Percentiles rank a stretch among this genome's conserved stretches.
phyloP scores from a whole-genome alignment of 1,139 yeast species.

The Candida sojae region DNA sequence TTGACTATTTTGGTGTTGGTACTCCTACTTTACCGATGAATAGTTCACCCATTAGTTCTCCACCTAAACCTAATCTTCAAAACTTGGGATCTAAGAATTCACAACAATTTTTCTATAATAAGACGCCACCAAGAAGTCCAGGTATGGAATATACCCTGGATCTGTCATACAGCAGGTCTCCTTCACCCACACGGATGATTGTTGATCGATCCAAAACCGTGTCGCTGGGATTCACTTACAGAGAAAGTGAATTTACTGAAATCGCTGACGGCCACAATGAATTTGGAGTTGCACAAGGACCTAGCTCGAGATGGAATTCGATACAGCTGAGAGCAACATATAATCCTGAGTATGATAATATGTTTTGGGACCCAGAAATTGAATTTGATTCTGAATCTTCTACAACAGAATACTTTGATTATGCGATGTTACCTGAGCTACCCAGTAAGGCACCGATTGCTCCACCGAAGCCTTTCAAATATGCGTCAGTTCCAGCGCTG shows the following conservation, averaged over 20 bases:
- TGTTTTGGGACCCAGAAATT: constrained; percentile 18
- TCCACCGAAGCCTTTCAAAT: constrained; percentile 2
- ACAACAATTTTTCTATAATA: background rate
- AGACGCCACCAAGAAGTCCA: background rate
- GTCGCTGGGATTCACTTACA: constrained; percentile 3
- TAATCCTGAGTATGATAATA: constrained; percentile 15
- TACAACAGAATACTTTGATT: constrained; percentile 36
- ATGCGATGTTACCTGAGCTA: constrained; percentile 44
- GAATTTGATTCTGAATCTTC: constrained; percentile 19
- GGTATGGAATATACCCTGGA: constrained; percentile 1
- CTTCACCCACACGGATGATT: constrained; percentile 29
- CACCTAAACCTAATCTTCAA: constrained; percentile 5
- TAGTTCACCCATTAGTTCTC: constrained; percentile 6
- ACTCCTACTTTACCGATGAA: background rate
- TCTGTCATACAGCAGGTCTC: constrained; percentile 25
- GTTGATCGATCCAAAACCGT: background rate
- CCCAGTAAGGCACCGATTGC: constrained; percentile 18
- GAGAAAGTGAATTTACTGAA: background rate
- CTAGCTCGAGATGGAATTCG: constrained; percentile 18
- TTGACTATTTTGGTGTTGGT: background rate
- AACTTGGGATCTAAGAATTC: background rate
- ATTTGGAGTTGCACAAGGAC: constrained; percentile 11
- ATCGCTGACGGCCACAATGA: constrained; percentile 14
- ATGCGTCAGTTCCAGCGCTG: constrained; percentile 2
- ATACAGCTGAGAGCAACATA: constrained; percentile 16